phyloP scores from a whole-genome alignment of 208 protist genomes.

The Leishmania tropica region DNA sequence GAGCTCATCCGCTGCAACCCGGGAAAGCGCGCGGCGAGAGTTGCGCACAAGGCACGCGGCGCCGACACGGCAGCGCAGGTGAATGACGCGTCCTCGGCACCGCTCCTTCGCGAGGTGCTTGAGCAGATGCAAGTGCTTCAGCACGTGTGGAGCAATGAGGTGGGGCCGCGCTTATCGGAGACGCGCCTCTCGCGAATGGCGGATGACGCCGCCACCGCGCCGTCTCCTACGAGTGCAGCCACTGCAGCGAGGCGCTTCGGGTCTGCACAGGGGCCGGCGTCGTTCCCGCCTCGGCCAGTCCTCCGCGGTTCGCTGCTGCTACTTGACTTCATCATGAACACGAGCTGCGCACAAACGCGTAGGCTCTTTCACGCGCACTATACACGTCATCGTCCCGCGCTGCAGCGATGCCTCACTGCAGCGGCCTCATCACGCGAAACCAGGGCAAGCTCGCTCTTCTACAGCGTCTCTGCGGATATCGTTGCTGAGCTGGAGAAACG shows the following conservation, averaged over 20 bases:
- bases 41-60: background rate
- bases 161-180: slow-evolving; percentile 19
- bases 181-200: slow-evolving; percentile 5
- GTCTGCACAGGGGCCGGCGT: background rate
- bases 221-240: background rate
- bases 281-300: background rate
- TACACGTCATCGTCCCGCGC: slow-evolving; percentile 3
- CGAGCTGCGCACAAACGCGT: slow-evolving; percentile 23
- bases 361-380: slow-evolving; percentile 40
- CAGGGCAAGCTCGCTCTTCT: slow-evolving; percentile 5
- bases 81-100: background rate
- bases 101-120: slow-evolving; percentile 28
- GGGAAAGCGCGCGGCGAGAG: background rate
- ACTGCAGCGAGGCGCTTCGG: background rate
- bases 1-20: background rate
- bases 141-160: slow-evolving; percentile 45
- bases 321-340: slow-evolving; percentile 43
- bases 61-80: background rate
- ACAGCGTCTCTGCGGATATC: slow-evolving; percentile 13
- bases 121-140: slow-evolving; percentile 41
- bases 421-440: background rate
- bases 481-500: slow-evolving; percentile 24
- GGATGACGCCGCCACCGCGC: background rate
- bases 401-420: slow-evolving; percentile 3
- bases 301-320: slow-evolving; percentile 39